phyloP scores from a whole-genome alignment of 2,329 filamentous ascomycete genomes.

The Fusarium incarnatum region DNA sequence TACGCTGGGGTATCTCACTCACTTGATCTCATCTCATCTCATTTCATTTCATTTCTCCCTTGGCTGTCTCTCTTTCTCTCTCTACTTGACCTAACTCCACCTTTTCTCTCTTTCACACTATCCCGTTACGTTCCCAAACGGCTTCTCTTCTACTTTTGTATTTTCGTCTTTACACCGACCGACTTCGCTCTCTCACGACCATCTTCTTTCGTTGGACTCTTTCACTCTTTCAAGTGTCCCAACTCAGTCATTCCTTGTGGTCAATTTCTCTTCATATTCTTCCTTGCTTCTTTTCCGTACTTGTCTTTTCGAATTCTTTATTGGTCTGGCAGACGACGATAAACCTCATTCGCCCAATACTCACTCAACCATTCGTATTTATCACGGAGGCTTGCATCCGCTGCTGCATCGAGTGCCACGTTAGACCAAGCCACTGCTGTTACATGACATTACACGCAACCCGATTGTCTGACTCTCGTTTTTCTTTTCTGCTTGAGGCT shows the following conservation, averaged over 20 bases:
- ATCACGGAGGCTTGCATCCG: conserved; percentile 32
- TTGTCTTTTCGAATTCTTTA: background rate
- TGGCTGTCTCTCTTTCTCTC: conserved; percentile 19
- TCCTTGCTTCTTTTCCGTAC: conserved; percentile 13
- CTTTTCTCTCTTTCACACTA: conserved; percentile 21
- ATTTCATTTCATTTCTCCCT: conserved; percentile 40
- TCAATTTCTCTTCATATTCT: conserved; percentile 13
- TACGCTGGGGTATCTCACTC: conserved; percentile 5
- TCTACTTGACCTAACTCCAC: conserved; percentile 17
- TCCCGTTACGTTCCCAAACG: conserved; percentile 21
- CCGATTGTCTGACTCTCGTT: conserved; percentile 19
- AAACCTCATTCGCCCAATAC: conserved; percentile 2
- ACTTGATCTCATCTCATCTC: conserved; percentile 15
- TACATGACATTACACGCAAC: conserved; percentile 21
- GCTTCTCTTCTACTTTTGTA: conserved; percentile 33
- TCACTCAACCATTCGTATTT: conserved; percentile 38
- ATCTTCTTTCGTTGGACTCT: conserved; percentile 27
- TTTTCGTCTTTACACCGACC: conserved; percentile 4
- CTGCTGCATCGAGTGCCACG: conserved; percentile 40
- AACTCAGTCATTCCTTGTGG: conserved; percentile 30
- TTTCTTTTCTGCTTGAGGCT: conserved; percentile 28
- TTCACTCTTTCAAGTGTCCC: conserved; percentile 41
- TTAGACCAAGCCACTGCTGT: conserved; percentile 33
- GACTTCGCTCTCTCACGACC: conserved; percentile 21
- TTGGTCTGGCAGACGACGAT: conserved; percentile 18